Evolutionary conservation across 164 flowering plant genomes (phyloP).

Genomic region (Sextonia rubra): DNA sequence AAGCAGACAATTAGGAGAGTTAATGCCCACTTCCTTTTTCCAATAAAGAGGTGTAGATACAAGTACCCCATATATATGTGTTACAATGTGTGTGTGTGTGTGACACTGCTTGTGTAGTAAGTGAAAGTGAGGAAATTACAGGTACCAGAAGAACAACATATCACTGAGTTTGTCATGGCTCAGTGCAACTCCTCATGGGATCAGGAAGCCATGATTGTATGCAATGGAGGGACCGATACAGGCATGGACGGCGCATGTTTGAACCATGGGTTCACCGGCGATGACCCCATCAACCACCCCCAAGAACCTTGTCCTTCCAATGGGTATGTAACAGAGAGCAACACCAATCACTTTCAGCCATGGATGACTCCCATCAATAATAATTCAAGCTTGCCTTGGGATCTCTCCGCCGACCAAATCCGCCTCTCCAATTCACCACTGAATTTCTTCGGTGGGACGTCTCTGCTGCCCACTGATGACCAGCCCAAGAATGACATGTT

Average conservation of each 20-base stretch:
- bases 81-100: no score
- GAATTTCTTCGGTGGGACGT: slow-evolving; percentile 32
- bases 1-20: neutral
- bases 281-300: slow-evolving; percentile 6
- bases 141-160: slow-evolving; percentile 58
- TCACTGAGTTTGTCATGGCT: slow-evolving; percentile 42
- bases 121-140: slow-evolving; percentile 5
- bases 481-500: slow-evolving; percentile 16
- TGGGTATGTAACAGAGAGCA: slow-evolving; percentile 11
- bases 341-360: slow-evolving; percentile 15
- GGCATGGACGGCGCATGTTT: neutral
- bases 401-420: slow-evolving; percentile 31
- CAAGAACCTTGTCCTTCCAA: slow-evolving; percentile 9
- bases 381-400: slow-evolving; percentile 29
- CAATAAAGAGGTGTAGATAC: neutral
- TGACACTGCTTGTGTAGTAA: neutral
- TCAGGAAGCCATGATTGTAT: slow-evolving; percentile 26
- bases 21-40: neutral
- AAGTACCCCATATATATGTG: neutral
- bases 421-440: slow-evolving; percentile 27
- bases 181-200: slow-evolving; percentile 41
- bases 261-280: slow-evolving; percentile 7
- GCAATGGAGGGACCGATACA: slow-evolving; percentile 12
- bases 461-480: slow-evolving; percentile 16
- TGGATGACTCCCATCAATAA: slow-evolving; percentile 23